Percentiles rank a stretch among this genome's conserved stretches.
phyloP scores from a whole-genome alignment of 805 yeast genomes.

The Yarrowia sp. region DNA sequence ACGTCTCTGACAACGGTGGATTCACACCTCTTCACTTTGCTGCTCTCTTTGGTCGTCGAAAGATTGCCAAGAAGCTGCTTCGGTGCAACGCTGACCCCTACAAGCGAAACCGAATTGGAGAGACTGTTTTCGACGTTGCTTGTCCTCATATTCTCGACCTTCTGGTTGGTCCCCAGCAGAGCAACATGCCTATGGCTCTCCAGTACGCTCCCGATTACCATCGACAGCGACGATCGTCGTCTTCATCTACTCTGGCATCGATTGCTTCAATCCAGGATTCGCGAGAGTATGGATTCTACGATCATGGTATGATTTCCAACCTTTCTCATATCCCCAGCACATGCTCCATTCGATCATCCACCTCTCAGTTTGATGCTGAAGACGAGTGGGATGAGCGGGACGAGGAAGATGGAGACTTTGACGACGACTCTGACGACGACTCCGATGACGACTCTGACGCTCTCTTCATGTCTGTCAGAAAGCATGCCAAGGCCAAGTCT shows the following conservation, averaged over 20 bases:
- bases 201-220: slow-evolving; percentile 9
- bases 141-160: slow-evolving; percentile 30
- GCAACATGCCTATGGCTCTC: not conserved
- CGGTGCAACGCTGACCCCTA: slow-evolving; percentile 38
- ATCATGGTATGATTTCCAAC: slow-evolving; percentile 28
- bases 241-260: slow-evolving; percentile 43
- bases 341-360: slow-evolving; percentile 21
- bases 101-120: slow-evolving; percentile 26
- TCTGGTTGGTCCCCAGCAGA: slow-evolving; percentile 10
- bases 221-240: slow-evolving; percentile 40
- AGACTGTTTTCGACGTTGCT: slow-evolving; percentile 23
- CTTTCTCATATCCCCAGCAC: slow-evolving; percentile 27
- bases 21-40: slow-evolving; percentile 90
- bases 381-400: slow-evolving; percentile 37
- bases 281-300: slow-evolving; percentile 32
- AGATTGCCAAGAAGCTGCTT: slow-evolving; percentile 65
- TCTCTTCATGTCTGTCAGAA: slow-evolving; percentile 25
- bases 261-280: slow-evolving; percentile 35
- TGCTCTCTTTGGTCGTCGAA: slow-evolving; percentile 73
- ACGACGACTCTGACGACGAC: slow-evolving; percentile 14
- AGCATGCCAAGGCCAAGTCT: not conserved
- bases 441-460: slow-evolving; percentile 25
- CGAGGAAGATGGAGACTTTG: slow-evolving; percentile 9
- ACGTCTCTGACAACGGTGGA: slow-evolving; percentile 79
- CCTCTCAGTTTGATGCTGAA: slow-evolving; percentile 38